These are phyloP conservation scores for Acer saccharum DNA, from an alignment of 345 rosid species.

Conservation along the genomic window DNA sequence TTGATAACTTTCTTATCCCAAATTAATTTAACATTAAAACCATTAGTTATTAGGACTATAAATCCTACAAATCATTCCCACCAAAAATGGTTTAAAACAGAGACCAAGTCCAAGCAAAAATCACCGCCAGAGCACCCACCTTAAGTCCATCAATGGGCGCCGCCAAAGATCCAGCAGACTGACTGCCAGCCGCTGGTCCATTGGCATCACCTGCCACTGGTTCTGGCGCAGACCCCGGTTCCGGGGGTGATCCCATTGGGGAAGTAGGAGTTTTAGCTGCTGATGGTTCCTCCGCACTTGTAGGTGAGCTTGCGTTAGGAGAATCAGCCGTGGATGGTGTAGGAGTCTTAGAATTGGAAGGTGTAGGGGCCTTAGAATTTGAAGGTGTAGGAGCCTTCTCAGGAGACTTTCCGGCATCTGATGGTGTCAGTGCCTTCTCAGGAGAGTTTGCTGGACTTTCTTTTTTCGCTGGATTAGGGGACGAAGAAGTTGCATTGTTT, in stretches of 20 bases:
- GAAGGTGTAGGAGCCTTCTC: too few relatives aligned
- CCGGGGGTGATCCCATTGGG: background rate
- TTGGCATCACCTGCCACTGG: background rate
- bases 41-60: too few relatives aligned
- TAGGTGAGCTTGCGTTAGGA: background rate
- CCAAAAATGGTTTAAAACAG: background rate
- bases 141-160: background rate
- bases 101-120: background rate
- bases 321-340: background rate
- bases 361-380: too few relatives aligned
- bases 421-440: background rate
- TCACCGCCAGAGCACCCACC: background rate
- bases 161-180: slow-evolving; percentile 18
- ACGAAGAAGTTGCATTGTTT: background rate
- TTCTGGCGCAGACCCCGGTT: background rate
- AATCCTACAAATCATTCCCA: background rate
- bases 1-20: too few relatives aligned
- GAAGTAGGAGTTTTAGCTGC: background rate
- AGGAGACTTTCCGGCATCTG: background rate
- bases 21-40: too few relatives aligned
- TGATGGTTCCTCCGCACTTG: background rate
- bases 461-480: background rate
- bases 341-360: background rate
- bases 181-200: slow-evolving; percentile 14
- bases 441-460: background rate